Evolutionary conservation across 192 early-diverging fungal genomes (phyloP), one percentile per base, ranked within the genome.

Genomic region (Entomortierella parvispora): DNA sequence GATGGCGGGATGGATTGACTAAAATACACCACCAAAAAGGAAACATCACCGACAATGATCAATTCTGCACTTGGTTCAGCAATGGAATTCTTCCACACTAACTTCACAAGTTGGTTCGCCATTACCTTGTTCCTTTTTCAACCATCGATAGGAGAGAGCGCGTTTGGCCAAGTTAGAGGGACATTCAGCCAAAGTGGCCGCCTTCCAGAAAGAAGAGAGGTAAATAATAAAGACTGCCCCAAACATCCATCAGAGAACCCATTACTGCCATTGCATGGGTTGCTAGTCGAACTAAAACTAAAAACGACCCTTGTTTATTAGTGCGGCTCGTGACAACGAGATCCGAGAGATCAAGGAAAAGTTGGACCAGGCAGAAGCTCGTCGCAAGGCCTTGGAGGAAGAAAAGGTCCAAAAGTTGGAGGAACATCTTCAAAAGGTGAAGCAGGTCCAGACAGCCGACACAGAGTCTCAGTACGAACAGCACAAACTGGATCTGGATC

Each of bases 321-420:
- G 71, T 4, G 17, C 29, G 18, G 40, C 65, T 34, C 74, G 70
- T 31, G 70, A 77, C 11, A 47, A 6, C 2, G 74, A 77, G 37
- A 77, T 77, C 40, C 59, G 66, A 12, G 74, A 77, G 20, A 67
- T 77, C 61, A 77, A 68, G 5, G 74, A 77, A 12, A 77, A 64
- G 29, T 23, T 77, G 22, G 74, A 62, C 23, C 74, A 77, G 31
- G 74, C 74, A 11, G 74, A 77, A 10, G 74, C 53, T 2, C n/a
- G 74, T 28, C 65, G 74, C 34, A 77, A 59, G 55, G 74, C 74
- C 11, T 25, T 77, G 40, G 74, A 77, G 20, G 74, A 77, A 10
- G 74, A 77, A 37, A 77, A 68, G 31, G 17, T 48, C 4, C 52
- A 64, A 42, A 77, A 77, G 49, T 17, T 77, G n/a, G 74, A 77